Evolutionary conservation across 225 moss, liverwort and hornwort genomes (phyloP).

Genomic region (Marchantia paleacea): DNA sequence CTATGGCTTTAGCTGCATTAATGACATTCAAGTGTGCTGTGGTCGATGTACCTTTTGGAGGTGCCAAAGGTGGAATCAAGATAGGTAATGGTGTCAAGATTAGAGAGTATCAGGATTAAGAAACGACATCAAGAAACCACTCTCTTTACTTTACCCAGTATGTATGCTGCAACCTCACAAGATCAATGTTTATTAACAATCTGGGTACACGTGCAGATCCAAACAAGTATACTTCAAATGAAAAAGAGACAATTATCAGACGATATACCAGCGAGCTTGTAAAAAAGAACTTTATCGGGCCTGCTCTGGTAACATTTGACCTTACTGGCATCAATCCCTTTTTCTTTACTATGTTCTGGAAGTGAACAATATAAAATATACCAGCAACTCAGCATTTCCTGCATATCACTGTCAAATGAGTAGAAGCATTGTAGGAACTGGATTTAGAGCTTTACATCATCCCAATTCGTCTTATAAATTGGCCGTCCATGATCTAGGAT

Average conservation of each 20-base stretch:
- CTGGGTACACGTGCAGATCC: constrained; percentile 47
- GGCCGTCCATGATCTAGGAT: constrained; percentile 46
- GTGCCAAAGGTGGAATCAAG: constrained; percentile 91
- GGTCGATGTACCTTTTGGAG: constrained; percentile 87
- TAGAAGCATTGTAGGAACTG: not conserved
- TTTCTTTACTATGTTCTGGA: not conserved
- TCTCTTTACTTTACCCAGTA: no score
- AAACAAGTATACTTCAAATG: constrained; percentile 66
- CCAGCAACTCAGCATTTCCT: not conserved
- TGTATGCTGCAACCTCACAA: not conserved
- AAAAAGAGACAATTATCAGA: constrained; percentile 85
- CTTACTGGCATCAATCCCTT: not conserved
- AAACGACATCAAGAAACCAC: no score
- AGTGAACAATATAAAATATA: not conserved
- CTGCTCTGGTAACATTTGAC: constrained; percentile 56
- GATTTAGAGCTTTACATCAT: not conserved
- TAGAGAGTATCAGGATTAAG: not conserved
- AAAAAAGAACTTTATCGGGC: constrained; percentile 86
- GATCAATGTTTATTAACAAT: no score
- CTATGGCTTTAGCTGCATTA: constrained; percentile 83
- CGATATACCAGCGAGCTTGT: constrained; percentile 90
- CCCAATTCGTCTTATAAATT: not conserved
- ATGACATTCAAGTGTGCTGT: constrained; percentile 94
- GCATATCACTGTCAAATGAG: not conserved
- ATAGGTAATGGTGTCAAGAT: constrained; percentile 46